Evolutionary conservation across 176 grass and related monocot genomes (phyloP), one percentile per base, ranked within the genome.

Genomic region (Lolium perenne): DNA sequence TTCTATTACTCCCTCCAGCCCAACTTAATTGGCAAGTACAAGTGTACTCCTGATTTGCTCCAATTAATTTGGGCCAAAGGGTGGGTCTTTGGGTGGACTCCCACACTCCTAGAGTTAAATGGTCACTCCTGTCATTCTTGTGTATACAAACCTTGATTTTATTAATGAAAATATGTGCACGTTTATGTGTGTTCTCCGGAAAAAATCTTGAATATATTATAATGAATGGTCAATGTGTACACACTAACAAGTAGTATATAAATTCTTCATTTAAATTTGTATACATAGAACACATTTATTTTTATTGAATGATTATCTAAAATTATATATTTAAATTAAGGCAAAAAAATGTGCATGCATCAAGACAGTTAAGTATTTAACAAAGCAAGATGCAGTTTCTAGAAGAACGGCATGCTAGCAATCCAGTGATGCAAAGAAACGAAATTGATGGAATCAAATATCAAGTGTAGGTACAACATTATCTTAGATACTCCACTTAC

Each of bases 401-500:
- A 43, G 41, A 43, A 43, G 41, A 43, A 43, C 41, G 41, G 0
- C 45, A 50, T 15, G 48, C 25, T 50, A 74, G 46, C 22, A 26
- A 1, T 50, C 10, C 12, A 0, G 46, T 1, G 0, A 1, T 75
- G 72, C 46, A 8, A 8, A 29, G 6, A 53, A 26, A 16, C 71
- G 13, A 74, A 74, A 62, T 20, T 50, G 10, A 75, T 57, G 29
- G 6, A 22, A 58, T 78, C 17, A 48, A 64, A 65, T 66, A 25
- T 64, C 68, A 21, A 73, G 6, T 82, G 21, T 53, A 88, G 80
- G 78, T 88, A 88, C 80, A 78, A 83, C 26, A 83, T 88, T 59
- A 83, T 88, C 17, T 26, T 88, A 53, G 86, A 88, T 78, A 10
- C 55, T 14, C 86, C 80, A 22, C 86, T 88, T 38, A 88, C 80